Conservation (phyloP, 2,329 filamentous ascomycete species). For the Cladophialophora psammophila region DNA sequence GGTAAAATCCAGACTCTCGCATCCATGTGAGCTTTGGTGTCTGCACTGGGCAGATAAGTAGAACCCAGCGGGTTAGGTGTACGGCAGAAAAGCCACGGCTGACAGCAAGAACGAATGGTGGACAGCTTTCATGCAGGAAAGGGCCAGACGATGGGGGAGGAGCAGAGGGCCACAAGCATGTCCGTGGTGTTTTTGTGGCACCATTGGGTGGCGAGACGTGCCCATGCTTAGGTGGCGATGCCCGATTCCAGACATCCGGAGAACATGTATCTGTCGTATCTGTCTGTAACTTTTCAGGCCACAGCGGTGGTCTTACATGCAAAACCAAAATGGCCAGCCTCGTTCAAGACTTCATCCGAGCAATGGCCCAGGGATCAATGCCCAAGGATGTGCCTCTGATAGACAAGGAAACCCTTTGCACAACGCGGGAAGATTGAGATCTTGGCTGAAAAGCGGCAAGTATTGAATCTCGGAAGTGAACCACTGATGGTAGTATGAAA, state of each 20-base stretch:
- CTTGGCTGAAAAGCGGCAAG: not conserved
- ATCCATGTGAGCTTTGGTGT: not conserved
- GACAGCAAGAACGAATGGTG: not conserved
- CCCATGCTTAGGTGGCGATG: not conserved
- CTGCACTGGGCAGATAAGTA: not conserved
- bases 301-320: not conserved
- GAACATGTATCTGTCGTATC: not conserved
- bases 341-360: no score
- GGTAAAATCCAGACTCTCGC: not conserved
- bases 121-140: not conserved
- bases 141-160: not conserved
- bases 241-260: not conserved
- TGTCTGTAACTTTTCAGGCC: not conserved
- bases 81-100: not conserved
- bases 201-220: not conserved
- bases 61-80: not conserved
- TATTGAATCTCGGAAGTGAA: conserved; percentile 1
- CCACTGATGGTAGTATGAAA: not conserved
- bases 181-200: not conserved
- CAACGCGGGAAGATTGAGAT: conserved; percentile 2
- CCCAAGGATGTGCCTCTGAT: no score
- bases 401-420: not conserved
- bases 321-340: no score
- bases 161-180: no score
- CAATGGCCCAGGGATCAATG: no score